These are phyloP conservation scores for Cyanidium caldarium DNA, from an alignment of 23 red algal genomes.

Conservation along the genomic window DNA sequence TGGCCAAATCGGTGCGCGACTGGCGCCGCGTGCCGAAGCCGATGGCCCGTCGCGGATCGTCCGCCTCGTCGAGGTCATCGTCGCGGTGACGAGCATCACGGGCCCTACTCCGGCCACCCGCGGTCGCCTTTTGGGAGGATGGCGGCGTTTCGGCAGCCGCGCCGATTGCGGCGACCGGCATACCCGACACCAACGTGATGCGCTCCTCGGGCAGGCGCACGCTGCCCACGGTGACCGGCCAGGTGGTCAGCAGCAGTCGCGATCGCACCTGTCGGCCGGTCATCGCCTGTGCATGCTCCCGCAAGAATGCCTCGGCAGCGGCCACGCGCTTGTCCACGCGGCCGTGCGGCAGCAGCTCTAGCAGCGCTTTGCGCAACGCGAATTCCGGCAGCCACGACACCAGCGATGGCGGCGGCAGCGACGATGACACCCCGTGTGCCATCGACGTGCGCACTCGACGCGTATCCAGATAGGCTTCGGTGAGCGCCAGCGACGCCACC, in stretches of 20 bases:
- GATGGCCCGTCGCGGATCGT: background rate
- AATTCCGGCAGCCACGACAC: too few species aligned
- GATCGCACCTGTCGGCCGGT: background rate
- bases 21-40: background rate
- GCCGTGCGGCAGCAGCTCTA: too few species aligned
- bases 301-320: background rate
- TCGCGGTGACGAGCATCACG: background rate
- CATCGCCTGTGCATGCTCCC: background rate
- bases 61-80: background rate
- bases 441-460: too few species aligned
- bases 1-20: too few species aligned
- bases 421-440: too few species aligned
- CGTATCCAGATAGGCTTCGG: conserved; percentile 53
- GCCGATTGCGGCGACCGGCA: too few species aligned
- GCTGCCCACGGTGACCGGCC: background rate
- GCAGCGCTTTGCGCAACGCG: too few species aligned
- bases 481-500: conserved; percentile 61
- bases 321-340: too few species aligned
- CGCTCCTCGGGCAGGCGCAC: background rate
- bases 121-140: too few species aligned
- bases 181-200: background rate
- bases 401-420: too few species aligned
- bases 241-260: background rate
- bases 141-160: too few species aligned
- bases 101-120: background rate